Conservation (phyloP, 202 grass and related monocot species). For the Panicum virgatum region DNA sequence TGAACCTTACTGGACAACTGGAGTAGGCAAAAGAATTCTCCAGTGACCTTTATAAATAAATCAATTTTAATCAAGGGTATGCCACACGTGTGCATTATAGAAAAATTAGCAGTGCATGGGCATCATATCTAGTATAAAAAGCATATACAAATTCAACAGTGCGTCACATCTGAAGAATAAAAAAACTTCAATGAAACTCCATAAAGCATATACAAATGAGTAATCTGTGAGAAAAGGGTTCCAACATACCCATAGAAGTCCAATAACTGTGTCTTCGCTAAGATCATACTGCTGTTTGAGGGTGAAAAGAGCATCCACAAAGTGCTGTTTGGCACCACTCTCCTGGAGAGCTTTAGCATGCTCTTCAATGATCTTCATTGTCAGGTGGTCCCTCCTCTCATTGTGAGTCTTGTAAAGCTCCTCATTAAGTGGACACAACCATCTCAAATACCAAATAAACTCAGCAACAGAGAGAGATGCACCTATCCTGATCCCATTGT, state of each 20-base stretch:
- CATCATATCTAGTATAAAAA: neutral
- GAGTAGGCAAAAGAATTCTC: neutral
- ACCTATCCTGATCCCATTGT: slow-evolving; percentile 87
- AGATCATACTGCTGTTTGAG: slow-evolving; percentile 86
- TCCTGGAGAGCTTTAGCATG: slow-evolving; percentile 72
- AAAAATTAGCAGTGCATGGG: neutral
- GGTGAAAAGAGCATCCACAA: slow-evolving; percentile 91
- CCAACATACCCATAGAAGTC: slow-evolving; percentile 89
- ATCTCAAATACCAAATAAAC: slow-evolving; percentile 80
- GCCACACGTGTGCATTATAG: slow-evolving; percentile 11
- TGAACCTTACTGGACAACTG: slow-evolving; percentile 13
- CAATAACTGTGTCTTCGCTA: slow-evolving; percentile 91
- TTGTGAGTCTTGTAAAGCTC: slow-evolving; percentile 88
- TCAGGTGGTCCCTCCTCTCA: slow-evolving; percentile 68
- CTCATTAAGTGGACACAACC: slow-evolving; percentile 90
- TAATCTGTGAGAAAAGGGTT: neutral
- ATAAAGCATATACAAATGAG: neutral
- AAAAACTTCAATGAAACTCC: neutral
- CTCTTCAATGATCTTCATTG: slow-evolving; percentile 94
- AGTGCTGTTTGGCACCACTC: slow-evolving; percentile 89
- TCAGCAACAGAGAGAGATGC: slow-evolving; percentile 92
- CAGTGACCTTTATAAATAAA: slow-evolving; percentile 2
- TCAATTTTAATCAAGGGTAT: neutral
- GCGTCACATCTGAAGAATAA: neutral
- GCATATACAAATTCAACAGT: neutral